Evolutionary conservation across 2,329 filamentous ascomycete genomes (phyloP).

Genomic region (Curvularia sp.): DNA sequence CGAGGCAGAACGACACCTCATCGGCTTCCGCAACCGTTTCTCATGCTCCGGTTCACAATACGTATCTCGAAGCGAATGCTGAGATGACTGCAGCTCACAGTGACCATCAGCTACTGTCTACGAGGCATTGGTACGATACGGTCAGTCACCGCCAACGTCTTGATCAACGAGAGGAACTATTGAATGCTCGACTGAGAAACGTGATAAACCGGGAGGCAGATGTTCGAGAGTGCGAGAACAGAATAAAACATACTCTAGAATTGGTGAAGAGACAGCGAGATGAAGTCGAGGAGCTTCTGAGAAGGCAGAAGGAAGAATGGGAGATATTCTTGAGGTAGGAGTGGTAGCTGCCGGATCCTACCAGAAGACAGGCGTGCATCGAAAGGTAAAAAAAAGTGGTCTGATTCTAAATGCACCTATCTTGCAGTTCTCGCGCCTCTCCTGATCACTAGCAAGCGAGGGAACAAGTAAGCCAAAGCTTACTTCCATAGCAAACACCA

Average conservation of each 20-base stretch:
- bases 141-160: background rate
- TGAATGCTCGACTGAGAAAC: background rate
- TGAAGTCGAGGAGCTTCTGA: conserved; percentile 9
- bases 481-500: background rate
- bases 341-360: background rate
- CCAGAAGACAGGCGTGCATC: background rate
- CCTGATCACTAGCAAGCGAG: background rate
- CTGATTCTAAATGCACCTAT: background rate
- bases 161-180: background rate
- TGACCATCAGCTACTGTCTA: background rate
- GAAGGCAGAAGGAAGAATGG: conserved; percentile 13
- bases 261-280: conserved; percentile 6
- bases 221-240: background rate
- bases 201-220: conserved; percentile 1
- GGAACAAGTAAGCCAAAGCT: background rate
- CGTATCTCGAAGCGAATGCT: background rate
- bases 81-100: background rate
- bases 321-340: background rate
- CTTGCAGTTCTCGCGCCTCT: background rate
- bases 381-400: background rate
- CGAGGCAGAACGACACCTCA: background rate
- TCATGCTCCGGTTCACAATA: background rate
- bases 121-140: background rate
- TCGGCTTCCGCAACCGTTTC: no score
- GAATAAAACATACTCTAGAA: background rate